Conservation (phyloP, 1,284 basidiomycete species). For the Sporisorium reilianum region DNA sequence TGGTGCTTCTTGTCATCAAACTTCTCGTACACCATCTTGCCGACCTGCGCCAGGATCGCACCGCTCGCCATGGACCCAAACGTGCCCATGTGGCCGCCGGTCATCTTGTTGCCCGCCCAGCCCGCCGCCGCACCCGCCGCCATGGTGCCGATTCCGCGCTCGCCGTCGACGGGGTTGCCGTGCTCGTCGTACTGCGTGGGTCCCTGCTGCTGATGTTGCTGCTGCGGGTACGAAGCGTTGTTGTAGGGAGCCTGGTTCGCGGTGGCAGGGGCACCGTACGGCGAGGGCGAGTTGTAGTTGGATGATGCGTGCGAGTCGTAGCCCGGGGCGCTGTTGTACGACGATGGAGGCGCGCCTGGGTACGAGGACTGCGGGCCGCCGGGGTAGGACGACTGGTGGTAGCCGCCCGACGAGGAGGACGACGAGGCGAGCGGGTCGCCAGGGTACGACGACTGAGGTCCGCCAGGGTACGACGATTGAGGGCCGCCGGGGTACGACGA, state of each 20-base stretch:
- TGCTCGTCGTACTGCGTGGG: slow-evolving; percentile 56
- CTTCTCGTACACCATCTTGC: slow-evolving; percentile 56
- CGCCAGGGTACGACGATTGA: slow-evolving; percentile 35
- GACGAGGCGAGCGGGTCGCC: slow-evolving; percentile 28
- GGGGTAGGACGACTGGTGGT: slow-evolving; percentile 38
- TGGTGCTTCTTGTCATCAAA: slow-evolving; percentile 41
- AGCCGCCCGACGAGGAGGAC: slow-evolving; percentile 36
- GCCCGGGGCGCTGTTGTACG: slow-evolving; percentile 28
- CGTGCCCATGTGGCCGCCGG: slow-evolving; percentile 51
- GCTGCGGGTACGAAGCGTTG: no score
- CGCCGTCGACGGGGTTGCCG: slow-evolving; percentile 58
- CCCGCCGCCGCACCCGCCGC: slow-evolving; percentile 55
- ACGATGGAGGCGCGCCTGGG: slow-evolving; percentile 17
- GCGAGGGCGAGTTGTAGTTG: slow-evolving; percentile 10
- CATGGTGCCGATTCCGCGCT: slow-evolving; percentile 63
- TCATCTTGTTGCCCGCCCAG: slow-evolving; percentile 57
- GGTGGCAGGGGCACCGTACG: no score
- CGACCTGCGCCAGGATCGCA: slow-evolving; percentile 57
- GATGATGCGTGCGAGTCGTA: slow-evolving; percentile 10
- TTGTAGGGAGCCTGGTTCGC: no score
- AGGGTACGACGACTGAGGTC: slow-evolving; percentile 35
- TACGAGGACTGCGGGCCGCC: slow-evolving; percentile 28
- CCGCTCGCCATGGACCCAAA: slow-evolving; percentile 49
- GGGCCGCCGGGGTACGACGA: slow-evolving; percentile 22
- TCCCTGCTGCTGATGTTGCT: slow-evolving; percentile 32